These are phyloP conservation scores for Trifolium subterraneum DNA, from an alignment of 306 rosid genomes.

Conservation along the genomic window DNA sequence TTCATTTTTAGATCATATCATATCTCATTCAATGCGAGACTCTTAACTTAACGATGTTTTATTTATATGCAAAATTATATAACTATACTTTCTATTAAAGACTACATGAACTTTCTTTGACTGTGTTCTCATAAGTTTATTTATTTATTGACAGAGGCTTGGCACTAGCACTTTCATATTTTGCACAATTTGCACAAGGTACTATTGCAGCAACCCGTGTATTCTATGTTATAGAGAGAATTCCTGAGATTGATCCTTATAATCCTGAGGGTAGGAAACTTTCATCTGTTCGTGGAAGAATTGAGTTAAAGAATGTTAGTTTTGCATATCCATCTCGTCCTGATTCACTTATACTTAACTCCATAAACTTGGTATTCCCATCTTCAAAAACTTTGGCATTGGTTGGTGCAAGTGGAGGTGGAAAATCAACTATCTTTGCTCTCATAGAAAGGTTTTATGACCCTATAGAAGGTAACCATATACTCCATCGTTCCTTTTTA, in stretches of 20 bases:
- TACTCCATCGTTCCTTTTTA: background rate
- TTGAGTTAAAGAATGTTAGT: slow-evolving; percentile 70
- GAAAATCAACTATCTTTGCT: slow-evolving; percentile 88
- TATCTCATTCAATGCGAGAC: too few relatives aligned
- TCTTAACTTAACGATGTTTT: too few relatives aligned
- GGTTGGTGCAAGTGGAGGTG: slow-evolving; percentile 96
- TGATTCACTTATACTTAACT: slow-evolving; percentile 57
- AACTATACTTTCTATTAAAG: too few relatives aligned
- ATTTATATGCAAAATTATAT: too few relatives aligned
- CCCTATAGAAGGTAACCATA: slow-evolving; percentile 63
- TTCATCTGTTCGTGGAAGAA: slow-evolving; percentile 61
- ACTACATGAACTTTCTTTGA: background rate
- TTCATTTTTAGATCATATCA: too few relatives aligned
- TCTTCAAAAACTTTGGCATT: slow-evolving; percentile 75
- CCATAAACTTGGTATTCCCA: slow-evolving; percentile 70
- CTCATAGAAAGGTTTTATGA: slow-evolving; percentile 90
- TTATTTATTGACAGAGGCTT: slow-evolving; percentile 61
- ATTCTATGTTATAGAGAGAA: slow-evolving; percentile 72
- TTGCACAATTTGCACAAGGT: slow-evolving; percentile 89
- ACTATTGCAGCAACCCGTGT: slow-evolving; percentile 87
- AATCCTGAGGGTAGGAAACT: slow-evolving; percentile 65
- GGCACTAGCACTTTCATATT: slow-evolving; percentile 85
- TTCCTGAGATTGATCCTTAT: slow-evolving; percentile 86
- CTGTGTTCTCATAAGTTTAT: background rate
- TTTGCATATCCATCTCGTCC: slow-evolving; percentile 88